phyloP scores from a whole-genome alignment of 371 early-diverging fungal genomes.

The Mortierella sp. region DNA sequence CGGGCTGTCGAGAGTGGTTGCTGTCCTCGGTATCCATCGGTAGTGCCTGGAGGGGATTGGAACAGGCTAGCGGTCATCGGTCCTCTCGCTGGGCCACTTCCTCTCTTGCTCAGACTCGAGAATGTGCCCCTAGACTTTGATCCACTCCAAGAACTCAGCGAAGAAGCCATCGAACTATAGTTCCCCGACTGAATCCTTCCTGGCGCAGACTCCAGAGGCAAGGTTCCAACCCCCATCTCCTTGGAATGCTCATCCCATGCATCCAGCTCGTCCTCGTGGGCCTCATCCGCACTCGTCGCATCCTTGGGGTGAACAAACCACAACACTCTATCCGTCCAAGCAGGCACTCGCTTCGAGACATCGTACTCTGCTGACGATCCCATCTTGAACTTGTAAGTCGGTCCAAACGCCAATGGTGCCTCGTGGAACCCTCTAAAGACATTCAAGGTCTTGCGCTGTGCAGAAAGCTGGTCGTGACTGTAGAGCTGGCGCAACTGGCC shows the following conservation, averaged over 20 bases:
- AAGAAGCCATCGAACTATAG: slow-evolving; percentile 4
- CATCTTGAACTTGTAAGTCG: slow-evolving; percentile 76
- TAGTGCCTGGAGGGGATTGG: slow-evolving; percentile 18
- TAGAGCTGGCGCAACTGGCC: slow-evolving; percentile 53
- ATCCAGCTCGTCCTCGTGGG: slow-evolving; percentile 41
- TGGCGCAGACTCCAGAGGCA: slow-evolving; percentile 33
- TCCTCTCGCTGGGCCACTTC: slow-evolving; percentile 19
- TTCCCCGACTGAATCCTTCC: neutral
- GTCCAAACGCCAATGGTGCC: slow-evolving; percentile 67
- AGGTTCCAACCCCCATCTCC: slow-evolving; percentile 32
- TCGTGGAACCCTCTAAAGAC: slow-evolving; percentile 70
- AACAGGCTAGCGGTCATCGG: slow-evolving; percentile 27
- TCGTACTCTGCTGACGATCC: slow-evolving; percentile 60
- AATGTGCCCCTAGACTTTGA: slow-evolving; percentile 43
- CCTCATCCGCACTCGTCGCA: slow-evolving; percentile 23
- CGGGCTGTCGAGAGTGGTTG: slow-evolving; percentile 15
- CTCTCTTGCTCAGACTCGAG: slow-evolving; percentile 41
- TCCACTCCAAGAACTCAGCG: slow-evolving; percentile 10
- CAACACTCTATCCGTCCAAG: slow-evolving; percentile 81
- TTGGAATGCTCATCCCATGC: slow-evolving; percentile 48
- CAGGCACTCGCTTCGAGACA: slow-evolving; percentile 66
- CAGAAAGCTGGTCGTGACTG: slow-evolving; percentile 67
- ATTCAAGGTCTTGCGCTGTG: slow-evolving; percentile 60
- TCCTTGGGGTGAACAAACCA: slow-evolving; percentile 57
- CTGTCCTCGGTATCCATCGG: neutral